Percentiles rank a stretch among this genome's conserved stretches.
These are phyloP conservation scores for Mucor plumbeus DNA, from an alignment of 371 early-diverging fungal species.

Conservation along the genomic window DNA sequence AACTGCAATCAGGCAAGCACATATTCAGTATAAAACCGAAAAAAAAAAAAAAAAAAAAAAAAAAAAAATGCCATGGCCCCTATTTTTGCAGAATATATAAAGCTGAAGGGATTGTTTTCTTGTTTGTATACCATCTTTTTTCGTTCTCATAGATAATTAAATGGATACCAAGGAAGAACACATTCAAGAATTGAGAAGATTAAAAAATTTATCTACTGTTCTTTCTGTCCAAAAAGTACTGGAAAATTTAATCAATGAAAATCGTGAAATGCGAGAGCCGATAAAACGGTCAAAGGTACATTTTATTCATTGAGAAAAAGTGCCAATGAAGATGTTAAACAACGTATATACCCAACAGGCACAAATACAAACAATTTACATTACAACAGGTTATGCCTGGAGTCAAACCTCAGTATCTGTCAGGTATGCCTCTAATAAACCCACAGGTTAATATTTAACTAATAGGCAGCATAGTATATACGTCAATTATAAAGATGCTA, in stretches of 20 bases:
- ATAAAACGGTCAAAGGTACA: constrained; percentile 17
- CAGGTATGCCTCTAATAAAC: constrained; percentile 2
- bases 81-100: not conserved
- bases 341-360: not conserved
- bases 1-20: not conserved
- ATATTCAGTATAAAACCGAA: constrained; percentile 2
- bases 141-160: not conserved
- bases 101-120: not conserved
- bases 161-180: not conserved
- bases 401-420: constrained; percentile 6
- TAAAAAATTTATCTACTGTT: not conserved
- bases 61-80: not conserved
- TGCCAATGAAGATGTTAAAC: constrained; percentile 2
- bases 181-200: not conserved
- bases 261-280: constrained; percentile 5
- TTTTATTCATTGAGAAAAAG: not conserved
- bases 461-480: constrained; percentile 9
- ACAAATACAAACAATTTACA: constrained; percentile 11
- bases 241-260: constrained; percentile 8
- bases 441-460: not conserved
- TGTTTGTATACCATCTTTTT: not conserved
- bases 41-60: too few species aligned
- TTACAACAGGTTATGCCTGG: constrained; percentile 25
- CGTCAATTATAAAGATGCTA: not conserved
- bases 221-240: constrained; percentile 13